These are phyloP conservation scores for Acanthamoeba lenticulata DNA, from an alignment of 208 protist species.

Conservation along the genomic window DNA sequence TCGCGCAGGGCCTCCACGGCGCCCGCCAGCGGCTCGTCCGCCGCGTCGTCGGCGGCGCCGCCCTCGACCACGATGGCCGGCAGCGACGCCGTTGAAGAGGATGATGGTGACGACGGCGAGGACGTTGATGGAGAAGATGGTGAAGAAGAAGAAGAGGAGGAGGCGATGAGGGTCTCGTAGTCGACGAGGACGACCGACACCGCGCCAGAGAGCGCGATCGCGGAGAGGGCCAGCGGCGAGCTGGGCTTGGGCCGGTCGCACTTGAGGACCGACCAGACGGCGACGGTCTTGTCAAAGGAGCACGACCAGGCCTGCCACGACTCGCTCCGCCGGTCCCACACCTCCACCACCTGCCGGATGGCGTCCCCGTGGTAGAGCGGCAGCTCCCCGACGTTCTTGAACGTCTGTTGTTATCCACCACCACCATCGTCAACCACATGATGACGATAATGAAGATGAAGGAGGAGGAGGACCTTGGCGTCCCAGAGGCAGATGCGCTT, in stretches of 20 bases:
- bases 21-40: not conserved
- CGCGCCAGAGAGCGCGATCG: not conserved
- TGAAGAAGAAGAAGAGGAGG: not conserved
- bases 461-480: not conserved
- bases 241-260: slow-evolving; percentile 39
- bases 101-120: not conserved
- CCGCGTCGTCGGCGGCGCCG: not conserved
- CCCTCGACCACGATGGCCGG: not conserved
- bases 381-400: slow-evolving; percentile 53
- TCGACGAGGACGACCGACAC: not conserved
- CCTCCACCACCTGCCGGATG: slow-evolving; percentile 15
- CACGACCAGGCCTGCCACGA: slow-evolving; percentile 59
- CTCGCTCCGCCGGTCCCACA: not conserved
- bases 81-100: not conserved
- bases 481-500: slow-evolving; percentile 63
- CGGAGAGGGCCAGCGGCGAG: not conserved
- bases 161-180: not conserved
- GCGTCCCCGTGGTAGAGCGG: slow-evolving; percentile 14
- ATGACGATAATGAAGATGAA: too few species aligned
- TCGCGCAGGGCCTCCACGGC: not conserved
- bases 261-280: slow-evolving; percentile 28
- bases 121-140: not conserved
- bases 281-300: slow-evolving; percentile 55
- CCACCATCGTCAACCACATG: too few species aligned
- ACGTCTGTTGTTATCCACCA: too few species aligned